A percentile compares a stretch with the other conserved stretches of the same genome.
These are phyloP conservation scores for Chamaenerion angustifolium DNA, from an alignment of 345 rosid species.

Conservation along the genomic window DNA sequence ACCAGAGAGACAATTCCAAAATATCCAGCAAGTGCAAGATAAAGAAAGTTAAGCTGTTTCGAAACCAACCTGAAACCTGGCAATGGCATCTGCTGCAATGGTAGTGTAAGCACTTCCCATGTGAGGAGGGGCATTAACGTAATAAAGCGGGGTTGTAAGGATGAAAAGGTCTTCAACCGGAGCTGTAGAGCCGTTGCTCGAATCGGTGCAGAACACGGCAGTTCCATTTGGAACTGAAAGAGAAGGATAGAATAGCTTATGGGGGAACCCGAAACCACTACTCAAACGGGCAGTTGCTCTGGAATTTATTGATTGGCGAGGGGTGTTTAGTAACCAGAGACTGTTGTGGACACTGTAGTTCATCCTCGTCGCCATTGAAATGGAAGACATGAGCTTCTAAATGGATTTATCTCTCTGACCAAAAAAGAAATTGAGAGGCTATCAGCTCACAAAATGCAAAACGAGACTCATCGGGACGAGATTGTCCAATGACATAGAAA, in stretches of 20 bases:
- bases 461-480: too few species aligned
- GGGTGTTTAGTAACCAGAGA: slow-evolving; percentile 29
- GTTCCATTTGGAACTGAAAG: slow-evolving; percentile 15
- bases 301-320: slow-evolving; percentile 22
- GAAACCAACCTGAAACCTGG: slow-evolving; percentile 71
- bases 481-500: too few species aligned
- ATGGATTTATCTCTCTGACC: too few species aligned
- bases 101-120: slow-evolving; percentile 99
- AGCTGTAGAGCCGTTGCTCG: slow-evolving; percentile 19
- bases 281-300: slow-evolving; percentile 21
- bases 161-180: slow-evolving; percentile 33
- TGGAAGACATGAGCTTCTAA: not conserved
- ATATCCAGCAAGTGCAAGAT: too few species aligned
- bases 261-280: slow-evolving; percentile 27
- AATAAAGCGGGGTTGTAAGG: slow-evolving; percentile 90
- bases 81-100: slow-evolving; percentile 87
- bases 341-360: slow-evolving; percentile 45
- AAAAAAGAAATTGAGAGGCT: too few species aligned
- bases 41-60: too few species aligned
- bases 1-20: too few species aligned
- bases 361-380: slow-evolving; percentile 54
- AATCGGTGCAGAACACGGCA: slow-evolving; percentile 30
- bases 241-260: slow-evolving; percentile 18
- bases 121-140: slow-evolving; percentile 98
- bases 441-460: too few species aligned